A percentile compares a stretch with the other conserved stretches of the same genome.
These are phyloP conservation scores for Penicillium hordei DNA, from an alignment of 2,329 filamentous ascomycete species.

Conservation along the genomic window DNA sequence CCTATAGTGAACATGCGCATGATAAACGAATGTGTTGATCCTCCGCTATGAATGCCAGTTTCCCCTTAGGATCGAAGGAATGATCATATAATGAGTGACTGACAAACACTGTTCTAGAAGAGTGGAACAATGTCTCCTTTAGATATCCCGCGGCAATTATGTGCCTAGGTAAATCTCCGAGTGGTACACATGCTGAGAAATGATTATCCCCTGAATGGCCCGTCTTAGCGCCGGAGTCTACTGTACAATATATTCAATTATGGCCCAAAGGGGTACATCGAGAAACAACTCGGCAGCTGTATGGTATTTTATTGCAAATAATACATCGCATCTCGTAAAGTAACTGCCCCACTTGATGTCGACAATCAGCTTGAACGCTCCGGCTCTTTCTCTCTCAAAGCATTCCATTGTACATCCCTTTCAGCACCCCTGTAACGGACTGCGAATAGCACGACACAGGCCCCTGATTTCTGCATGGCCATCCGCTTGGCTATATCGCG, in stretches of 20 bases:
- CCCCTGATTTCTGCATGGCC: background rate
- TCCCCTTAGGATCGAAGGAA: no score
- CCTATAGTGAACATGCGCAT: slow-evolving; percentile 14
- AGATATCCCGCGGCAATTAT: background rate
- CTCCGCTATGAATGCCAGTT: no score
- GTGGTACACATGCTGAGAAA: slow-evolving; percentile 5
- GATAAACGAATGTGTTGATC: background rate
- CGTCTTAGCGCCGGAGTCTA: background rate
- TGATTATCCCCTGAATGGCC: slow-evolving; percentile 14
- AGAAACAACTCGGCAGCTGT: background rate
- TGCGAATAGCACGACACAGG: background rate
- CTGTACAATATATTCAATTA: background rate
- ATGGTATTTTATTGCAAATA: background rate
- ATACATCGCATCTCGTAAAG: background rate
- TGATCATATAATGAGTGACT: no score
- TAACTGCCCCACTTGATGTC: background rate
- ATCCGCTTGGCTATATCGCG: background rate
- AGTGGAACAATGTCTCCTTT: background rate
- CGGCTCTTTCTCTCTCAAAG: background rate
- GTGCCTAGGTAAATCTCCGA: background rate
- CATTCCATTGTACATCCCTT: background rate
- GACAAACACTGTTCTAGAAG: background rate
- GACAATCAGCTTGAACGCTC: no score
- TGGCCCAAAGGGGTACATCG: background rate
- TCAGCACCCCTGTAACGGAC: background rate